Conservation (phyloP, 2,329 filamentous ascomycete species). For the Dactylonectria macrodidyma region DNA sequence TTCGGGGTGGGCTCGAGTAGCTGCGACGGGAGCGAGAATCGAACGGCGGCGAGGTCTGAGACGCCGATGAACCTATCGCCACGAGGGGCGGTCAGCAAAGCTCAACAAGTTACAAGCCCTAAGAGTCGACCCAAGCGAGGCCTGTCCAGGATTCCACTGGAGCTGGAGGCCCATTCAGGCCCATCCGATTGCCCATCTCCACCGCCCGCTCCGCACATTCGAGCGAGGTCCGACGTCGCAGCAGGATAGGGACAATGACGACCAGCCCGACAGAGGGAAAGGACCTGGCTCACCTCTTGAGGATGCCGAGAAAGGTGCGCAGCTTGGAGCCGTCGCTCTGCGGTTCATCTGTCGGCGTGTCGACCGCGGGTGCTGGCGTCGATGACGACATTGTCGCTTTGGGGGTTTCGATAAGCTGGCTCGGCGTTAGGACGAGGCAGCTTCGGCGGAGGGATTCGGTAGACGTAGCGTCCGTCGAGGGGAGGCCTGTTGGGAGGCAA, state of each 20-base stretch:
- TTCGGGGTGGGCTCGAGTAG: constrained; percentile 97
- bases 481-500: constrained; percentile 10
- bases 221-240: constrained; percentile 37
- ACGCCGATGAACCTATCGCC: constrained; percentile 89
- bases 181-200: constrained; percentile 24
- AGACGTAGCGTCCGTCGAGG: neutral
- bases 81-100: constrained; percentile 47
- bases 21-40: constrained; percentile 96
- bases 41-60: constrained; percentile 92
- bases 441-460: neutral
- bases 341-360: constrained; percentile 57
- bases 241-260: constrained; percentile 26
- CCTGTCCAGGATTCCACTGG: constrained; percentile 1
- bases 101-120: constrained; percentile 16
- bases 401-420: constrained; percentile 27
- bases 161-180: neutral
- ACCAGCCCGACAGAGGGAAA: constrained; percentile 23
- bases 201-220: constrained; percentile 33
- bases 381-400: constrained; percentile 56
- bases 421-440: constrained; percentile 14
- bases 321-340: constrained; percentile 89
- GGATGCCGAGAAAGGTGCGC: constrained; percentile 87
- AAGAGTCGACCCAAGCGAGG: constrained; percentile 25
- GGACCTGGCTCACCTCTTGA: constrained; percentile 80
- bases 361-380: constrained; percentile 51